phyloP scores from a whole-genome alignment of 2,329 filamentous ascomycete species.

The Alternaria sp. region DNA sequence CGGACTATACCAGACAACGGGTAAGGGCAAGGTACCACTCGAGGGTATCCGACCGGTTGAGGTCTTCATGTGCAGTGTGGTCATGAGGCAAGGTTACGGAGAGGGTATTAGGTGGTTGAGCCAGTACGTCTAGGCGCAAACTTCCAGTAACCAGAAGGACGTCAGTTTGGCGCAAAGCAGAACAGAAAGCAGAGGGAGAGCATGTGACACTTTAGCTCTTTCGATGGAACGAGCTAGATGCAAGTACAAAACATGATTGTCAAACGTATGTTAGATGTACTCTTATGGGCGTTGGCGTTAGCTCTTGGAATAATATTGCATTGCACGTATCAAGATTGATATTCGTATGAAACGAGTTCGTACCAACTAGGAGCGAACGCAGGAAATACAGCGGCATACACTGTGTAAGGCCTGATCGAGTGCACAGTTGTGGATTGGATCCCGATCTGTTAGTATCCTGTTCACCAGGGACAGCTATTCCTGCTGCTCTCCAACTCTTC shows the following conservation, averaged over 20 bases:
- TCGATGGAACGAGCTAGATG: constrained; percentile 2
- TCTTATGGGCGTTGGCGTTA: constrained; percentile 29
- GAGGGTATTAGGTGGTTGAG: constrained; percentile 55
- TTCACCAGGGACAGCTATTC: background rate
- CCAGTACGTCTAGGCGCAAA: constrained; percentile 48
- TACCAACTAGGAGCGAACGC: background rate
- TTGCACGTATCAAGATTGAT: constrained; percentile 3
- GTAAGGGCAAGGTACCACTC: constrained; percentile 50
- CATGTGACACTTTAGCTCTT: constrained; percentile 6
- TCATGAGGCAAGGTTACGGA: constrained; percentile 83
- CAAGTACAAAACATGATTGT: constrained; percentile 17
- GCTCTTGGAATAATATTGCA: constrained; percentile 26
- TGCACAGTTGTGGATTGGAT: background rate
- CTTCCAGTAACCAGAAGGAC: background rate
- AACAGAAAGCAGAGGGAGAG: background rate
- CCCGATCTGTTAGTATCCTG: background rate
- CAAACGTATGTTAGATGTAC: constrained; percentile 18
- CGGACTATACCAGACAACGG: constrained; percentile 79
- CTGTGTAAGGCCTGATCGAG: background rate
- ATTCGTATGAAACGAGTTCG: background rate
- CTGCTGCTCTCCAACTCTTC: background rate
- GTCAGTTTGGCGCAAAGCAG: background rate
- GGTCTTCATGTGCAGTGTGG: constrained; percentile 97
- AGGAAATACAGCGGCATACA: background rate
- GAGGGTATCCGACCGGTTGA: constrained; percentile 70